Base-by-base conservation (phyloP, 805 yeast genomes). In the Sporopachydermia lactativora region DNA sequence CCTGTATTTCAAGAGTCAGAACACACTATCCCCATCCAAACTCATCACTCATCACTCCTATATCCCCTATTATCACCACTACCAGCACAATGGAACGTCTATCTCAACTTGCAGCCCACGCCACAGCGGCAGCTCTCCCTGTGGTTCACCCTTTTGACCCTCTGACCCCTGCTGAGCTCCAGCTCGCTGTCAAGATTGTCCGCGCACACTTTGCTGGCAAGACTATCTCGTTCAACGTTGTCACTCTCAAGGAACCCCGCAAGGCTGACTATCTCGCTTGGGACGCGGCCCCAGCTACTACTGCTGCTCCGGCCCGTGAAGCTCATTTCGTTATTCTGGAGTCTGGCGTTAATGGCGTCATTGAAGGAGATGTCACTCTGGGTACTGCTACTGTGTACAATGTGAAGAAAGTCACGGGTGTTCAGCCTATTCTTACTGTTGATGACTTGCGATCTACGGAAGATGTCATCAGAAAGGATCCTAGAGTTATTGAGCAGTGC, bases 401-500 rank as follows among this genome's bases (percentile, higher is more conserved):
- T 42, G 58, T 70, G 47, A 66, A 66, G 47, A 57, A 65, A 40
- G 56, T 70, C 37, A 73, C 70, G 42, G 81, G 79, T 35, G 79
- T 72, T 39, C 85, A 79, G 60, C 89, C 89, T 46, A 79, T 79
- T 45, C 65, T 81, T 54, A 77, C 88, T 36, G 76, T 78, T 38
- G 76, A 66, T 49, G 89, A 81, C 57, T 66, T 81, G 47, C 68
- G 65, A 52, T 50, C 57, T 41, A 75, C 81, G 45, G 89, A 81
- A 62, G 70, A 58, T 3, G 67, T 77, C 48, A 70, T 81, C 50
- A 72, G 89, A 60, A 59, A 52, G n/a, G 84, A 81, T 55, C 82
- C 85, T 34, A 61, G 58, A 34, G 89, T 81, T 47, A 75, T 78
- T 49, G 75, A 71, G 57, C 88, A 81, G 63, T 77, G 86, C 65